Conservation (phyloP, 2,329 filamentous ascomycete genomes). For the Pseudogymnoascus sp. region DNA sequence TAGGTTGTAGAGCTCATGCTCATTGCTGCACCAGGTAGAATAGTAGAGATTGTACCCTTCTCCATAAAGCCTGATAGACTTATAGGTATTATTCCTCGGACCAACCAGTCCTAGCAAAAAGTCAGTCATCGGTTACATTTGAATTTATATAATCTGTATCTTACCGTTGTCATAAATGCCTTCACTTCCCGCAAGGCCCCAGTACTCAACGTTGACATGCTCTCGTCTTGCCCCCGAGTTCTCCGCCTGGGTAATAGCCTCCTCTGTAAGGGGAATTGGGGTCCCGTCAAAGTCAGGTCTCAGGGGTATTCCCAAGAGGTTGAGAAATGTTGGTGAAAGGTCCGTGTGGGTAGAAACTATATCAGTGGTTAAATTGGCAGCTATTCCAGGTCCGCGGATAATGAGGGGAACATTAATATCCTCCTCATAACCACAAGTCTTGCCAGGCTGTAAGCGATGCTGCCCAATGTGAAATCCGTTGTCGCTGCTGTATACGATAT, state of each 20-base stretch:
- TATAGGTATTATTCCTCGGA: conserved; percentile 42
- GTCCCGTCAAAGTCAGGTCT: conserved; percentile 41
- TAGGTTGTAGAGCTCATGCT: conserved; percentile 60
- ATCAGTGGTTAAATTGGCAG: conserved; percentile 31
- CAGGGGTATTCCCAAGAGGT: conserved; percentile 30
- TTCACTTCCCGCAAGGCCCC: conserved; percentile 31
- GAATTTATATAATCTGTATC: too few species aligned
- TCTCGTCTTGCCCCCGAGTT: conserved; percentile 30
- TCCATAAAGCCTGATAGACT: conserved; percentile 38
- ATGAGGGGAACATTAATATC: conserved; percentile 48
- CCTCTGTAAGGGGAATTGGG: conserved; percentile 32
- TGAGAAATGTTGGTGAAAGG: conserved; percentile 42
- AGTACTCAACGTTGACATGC: conserved; percentile 43
- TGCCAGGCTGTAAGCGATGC: conserved; percentile 44
- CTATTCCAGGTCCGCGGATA: conserved; percentile 51
- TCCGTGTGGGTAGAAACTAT: conserved; percentile 49
- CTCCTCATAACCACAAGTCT: conserved; percentile 43
- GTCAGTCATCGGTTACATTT: not conserved
- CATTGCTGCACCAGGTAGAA: conserved; percentile 61
- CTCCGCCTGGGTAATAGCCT: conserved; percentile 17
- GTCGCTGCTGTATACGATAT: conserved; percentile 53
- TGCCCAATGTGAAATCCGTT: conserved; percentile 48
- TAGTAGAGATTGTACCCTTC: conserved; percentile 55
- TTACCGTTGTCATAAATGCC: conserved; percentile 20
- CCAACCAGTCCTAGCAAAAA: conserved; percentile 9